phyloP scores from a whole-genome alignment of 345 rosid species.

The Gynandropsis gynandra region DNA sequence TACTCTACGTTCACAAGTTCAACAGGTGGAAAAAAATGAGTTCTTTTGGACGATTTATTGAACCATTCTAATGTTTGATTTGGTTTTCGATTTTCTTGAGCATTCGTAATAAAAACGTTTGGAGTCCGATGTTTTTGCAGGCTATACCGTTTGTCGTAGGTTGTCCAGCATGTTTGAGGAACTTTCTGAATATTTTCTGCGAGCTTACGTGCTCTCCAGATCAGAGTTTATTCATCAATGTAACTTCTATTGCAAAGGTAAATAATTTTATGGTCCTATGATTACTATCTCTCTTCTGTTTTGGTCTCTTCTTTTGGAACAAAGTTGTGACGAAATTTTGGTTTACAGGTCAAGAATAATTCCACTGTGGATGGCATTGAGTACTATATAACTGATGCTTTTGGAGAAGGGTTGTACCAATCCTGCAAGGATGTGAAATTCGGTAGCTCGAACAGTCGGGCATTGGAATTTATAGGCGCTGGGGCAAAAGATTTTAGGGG shows the following conservation, averaged over 20 bases:
- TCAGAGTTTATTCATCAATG: conserved; percentile 88
- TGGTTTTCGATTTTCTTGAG: too few species aligned
- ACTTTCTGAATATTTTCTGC: conserved; percentile 87
- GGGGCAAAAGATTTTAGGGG: conserved; percentile 86
- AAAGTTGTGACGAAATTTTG: neutral
- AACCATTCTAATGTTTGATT: too few species aligned
- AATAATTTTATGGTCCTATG: neutral
- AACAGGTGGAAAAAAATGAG: too few species aligned
- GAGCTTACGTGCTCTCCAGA: conserved; percentile 94
- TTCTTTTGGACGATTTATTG: too few species aligned
- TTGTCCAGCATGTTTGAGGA: conserved; percentile 95
- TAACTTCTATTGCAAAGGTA: conserved; percentile 74
- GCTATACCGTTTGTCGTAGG: conserved; percentile 95
- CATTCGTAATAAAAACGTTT: too few species aligned
- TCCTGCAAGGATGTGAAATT: conserved; percentile 95
- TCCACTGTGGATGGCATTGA: conserved; percentile 76
- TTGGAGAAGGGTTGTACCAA: conserved; percentile 72
- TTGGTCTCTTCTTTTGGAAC: neutral
- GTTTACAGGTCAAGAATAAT: conserved; percentile 65
- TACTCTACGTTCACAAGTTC: conserved; percentile 54
- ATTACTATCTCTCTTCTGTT: too few species aligned
- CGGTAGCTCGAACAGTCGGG: conserved; percentile 83
- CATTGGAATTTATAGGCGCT: conserved; percentile 71
- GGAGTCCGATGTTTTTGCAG: conserved; percentile 44
- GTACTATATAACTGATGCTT: conserved; percentile 60